Evolutionary conservation across 345 rosid genomes (phyloP).

Genomic region (Eucalyptus microcorys): DNA sequence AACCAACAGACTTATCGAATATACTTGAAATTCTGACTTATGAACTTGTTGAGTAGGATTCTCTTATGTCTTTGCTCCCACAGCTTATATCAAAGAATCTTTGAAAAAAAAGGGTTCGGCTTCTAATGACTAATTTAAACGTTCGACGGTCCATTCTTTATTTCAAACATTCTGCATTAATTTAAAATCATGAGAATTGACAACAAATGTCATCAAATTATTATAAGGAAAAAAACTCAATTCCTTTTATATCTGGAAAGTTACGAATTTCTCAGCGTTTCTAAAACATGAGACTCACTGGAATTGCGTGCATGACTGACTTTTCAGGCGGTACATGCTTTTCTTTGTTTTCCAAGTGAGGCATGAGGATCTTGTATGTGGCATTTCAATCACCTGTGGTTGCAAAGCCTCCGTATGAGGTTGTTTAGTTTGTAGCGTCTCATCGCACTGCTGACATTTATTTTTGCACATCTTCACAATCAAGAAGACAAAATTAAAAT

Average conservation of each 20-base stretch:
- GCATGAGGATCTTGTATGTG: neutral
- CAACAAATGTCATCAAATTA: neutral
- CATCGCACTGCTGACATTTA: neutral
- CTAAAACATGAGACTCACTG: neutral
- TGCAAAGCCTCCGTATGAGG: neutral
- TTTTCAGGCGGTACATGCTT: neutral
- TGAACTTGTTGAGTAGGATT: neutral
- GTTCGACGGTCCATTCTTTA: neutral
- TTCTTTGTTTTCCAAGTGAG: neutral
- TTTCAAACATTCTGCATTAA: neutral
- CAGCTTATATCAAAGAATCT: neutral
- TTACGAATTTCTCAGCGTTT: too few species aligned
- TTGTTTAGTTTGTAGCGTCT: neutral
- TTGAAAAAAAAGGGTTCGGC: neutral
- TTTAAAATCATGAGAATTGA: neutral
- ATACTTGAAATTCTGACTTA: neutral
- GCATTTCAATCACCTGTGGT: neutral
- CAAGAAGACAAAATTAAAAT: constrained; percentile 20
- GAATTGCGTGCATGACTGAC: neutral
- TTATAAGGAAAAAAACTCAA: neutral
- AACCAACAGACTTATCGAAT: too few species aligned
- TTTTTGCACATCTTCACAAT: neutral
- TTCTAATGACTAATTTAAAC: neutral
- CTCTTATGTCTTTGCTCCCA: neutral
- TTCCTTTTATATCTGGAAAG: neutral